A percentile compares a stretch with the other conserved stretches of the same genome.
phyloP scores from a whole-genome alignment of 2,329 filamentous ascomycete genomes.

The Apiospora kogelbergensis region DNA sequence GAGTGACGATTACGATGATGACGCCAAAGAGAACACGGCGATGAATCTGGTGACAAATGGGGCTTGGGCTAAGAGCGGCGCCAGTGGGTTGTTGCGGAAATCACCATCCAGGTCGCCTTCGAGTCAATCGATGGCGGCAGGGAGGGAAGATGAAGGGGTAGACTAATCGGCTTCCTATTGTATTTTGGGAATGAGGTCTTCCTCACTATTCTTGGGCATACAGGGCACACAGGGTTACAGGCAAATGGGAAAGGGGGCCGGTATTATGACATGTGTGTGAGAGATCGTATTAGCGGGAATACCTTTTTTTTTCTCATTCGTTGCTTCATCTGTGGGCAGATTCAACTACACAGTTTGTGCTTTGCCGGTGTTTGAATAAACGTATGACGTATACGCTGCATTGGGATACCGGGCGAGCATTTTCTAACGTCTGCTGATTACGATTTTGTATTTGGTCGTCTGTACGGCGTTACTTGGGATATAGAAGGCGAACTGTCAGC shows the following conservation, averaged over 20 bases:
- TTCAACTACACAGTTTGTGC: background rate
- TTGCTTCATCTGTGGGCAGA: background rate
- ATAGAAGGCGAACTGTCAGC: background rate
- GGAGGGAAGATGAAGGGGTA: conserved; percentile 15
- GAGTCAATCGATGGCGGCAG: conserved; percentile 10
- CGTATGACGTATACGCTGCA: background rate
- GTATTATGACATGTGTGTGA: background rate
- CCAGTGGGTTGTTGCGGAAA: conserved; percentile 32
- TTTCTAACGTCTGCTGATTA: background rate
- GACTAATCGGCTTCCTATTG: conserved; percentile 14
- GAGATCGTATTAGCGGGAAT: background rate
- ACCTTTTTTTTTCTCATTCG: background rate
- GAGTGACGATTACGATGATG: conserved; percentile 32
- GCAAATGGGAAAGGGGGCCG: background rate
- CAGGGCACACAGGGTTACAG: background rate
- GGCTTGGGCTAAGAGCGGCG: conserved; percentile 35
- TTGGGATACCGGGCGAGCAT: background rate
- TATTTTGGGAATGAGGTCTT: background rate
- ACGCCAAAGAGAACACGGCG: conserved; percentile 40
- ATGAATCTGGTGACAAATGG: conserved; percentile 43
- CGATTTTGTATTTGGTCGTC: background rate
- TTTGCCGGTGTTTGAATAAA: background rate
- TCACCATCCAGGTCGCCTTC: conserved; percentile 15
- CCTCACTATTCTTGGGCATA: background rate
- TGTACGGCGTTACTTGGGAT: background rate